These are phyloP conservation scores for Aspergillus aculeatus DNA, from an alignment of 2,329 filamentous ascomycete species.

Conservation along the genomic window DNA sequence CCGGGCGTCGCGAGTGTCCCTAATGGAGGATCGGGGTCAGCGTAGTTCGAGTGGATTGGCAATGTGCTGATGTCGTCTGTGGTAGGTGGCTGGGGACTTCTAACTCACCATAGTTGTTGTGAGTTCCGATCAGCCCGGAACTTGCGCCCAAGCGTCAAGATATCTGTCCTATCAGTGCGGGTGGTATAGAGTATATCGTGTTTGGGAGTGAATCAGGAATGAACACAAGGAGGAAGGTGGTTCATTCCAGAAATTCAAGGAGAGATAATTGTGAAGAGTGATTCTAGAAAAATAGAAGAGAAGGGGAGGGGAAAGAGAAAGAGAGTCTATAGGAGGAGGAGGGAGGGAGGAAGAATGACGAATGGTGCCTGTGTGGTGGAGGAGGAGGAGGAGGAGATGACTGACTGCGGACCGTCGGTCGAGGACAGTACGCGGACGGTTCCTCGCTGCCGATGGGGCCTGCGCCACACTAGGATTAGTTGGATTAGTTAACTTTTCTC, in stretches of 20 bases:
- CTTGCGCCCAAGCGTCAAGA: slow-evolving; percentile 32
- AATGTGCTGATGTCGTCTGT: not conserved
- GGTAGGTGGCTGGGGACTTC: not conserved
- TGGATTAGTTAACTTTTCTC: not conserved
- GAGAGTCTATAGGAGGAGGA: slow-evolving; percentile 10
- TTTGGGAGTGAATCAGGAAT: slow-evolving; percentile 15
- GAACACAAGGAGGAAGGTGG: slow-evolving; percentile 14
- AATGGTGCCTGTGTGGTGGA: slow-evolving; percentile 16
- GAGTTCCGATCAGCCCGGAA: slow-evolving; percentile 27
- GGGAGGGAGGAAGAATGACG: slow-evolving; percentile 17
- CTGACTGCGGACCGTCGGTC: not conserved
- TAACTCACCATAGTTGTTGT: slow-evolving; percentile 37
- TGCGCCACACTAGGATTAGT: slow-evolving; percentile 25
- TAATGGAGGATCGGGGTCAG: slow-evolving; percentile 26
- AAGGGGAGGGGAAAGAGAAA: slow-evolving; percentile 10
- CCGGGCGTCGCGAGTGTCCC: slow-evolving; percentile 46
- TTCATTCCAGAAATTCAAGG: slow-evolving; percentile 18
- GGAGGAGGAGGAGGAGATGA: slow-evolving; percentile 3
- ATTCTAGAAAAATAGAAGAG: not conserved
- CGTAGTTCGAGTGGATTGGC: not conserved
- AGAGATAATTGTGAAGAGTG: not conserved
- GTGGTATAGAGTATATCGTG: slow-evolving; percentile 11
- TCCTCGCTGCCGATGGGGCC: slow-evolving; percentile 14
- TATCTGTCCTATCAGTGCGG: slow-evolving; percentile 30
- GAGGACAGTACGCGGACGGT: not conserved